These are phyloP conservation scores for Solanum paucissectum DNA, from an alignment of 257 asterid genomes.

Conservation along the genomic window DNA sequence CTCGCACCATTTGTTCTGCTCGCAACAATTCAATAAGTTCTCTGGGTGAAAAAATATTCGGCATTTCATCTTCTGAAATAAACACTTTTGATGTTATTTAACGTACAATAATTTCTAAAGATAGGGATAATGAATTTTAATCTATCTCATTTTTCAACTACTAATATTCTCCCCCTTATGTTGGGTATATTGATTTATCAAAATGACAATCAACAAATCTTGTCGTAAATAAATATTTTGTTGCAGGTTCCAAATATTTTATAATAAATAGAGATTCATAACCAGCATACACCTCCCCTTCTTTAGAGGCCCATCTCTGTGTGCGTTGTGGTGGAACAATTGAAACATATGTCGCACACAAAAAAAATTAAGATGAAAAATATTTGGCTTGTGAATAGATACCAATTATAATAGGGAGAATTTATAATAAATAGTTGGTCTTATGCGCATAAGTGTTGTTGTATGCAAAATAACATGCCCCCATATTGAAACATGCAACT, in stretches of 20 bases:
- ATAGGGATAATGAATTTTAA: background rate
- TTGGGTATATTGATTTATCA: background rate
- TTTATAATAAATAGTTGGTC: background rate
- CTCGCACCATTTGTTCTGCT: background rate
- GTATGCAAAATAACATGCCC: background rate
- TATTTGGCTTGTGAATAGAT: background rate
- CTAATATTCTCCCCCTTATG: background rate
- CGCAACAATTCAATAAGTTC: background rate
- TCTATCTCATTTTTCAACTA: background rate
- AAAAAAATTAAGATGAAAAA: no score
- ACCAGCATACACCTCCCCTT: background rate
- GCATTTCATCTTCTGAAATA: background rate
- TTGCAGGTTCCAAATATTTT: background rate
- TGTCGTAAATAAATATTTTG: no score
- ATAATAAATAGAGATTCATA: background rate
- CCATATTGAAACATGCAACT: background rate
- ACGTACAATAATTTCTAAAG: background rate
- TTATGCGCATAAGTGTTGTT: background rate
- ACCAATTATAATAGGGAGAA: background rate
- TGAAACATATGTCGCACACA: background rate
- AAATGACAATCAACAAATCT: background rate
- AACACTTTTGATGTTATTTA: background rate
- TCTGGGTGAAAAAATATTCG: background rate
- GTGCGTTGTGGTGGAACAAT: background rate
- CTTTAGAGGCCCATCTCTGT: background rate